These are phyloP conservation scores for Chytriomyces sp. DNA, from an alignment of 192 early-diverging fungal species.

Conservation along the genomic window DNA sequence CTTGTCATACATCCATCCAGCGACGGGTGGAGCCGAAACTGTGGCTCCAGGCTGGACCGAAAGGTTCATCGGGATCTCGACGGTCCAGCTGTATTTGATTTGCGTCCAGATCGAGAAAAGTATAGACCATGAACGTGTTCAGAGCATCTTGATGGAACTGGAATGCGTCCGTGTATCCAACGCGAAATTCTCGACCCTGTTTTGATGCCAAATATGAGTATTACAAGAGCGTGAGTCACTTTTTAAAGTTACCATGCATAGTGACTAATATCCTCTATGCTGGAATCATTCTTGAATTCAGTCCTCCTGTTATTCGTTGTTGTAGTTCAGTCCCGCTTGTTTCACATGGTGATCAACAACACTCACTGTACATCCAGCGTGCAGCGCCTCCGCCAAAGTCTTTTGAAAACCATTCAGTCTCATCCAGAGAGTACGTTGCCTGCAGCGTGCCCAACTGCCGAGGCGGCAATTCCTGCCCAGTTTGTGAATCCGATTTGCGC, in stretches of 20 bases:
- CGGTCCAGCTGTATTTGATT: conserved; percentile 20
- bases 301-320: no score
- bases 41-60: conserved; percentile 19
- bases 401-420: conserved; percentile 23
- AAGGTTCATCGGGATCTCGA: conserved; percentile 27
- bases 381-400: conserved; percentile 26
- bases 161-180: conserved; percentile 35
- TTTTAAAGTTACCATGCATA: conserved; percentile 21
- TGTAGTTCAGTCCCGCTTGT: no score
- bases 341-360: no score
- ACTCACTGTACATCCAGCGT: conserved; percentile 32
- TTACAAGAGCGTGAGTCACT: no score
- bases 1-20: conserved; percentile 20
- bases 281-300: background rate
- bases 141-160: conserved; percentile 36
- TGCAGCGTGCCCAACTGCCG: conserved; percentile 8
- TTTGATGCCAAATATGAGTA: conserved; percentile 19
- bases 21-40: conserved; percentile 5
- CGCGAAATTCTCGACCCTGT: conserved; percentile 16
- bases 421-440: conserved; percentile 18
- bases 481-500: background rate
- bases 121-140: conserved; percentile 35
- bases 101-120: conserved; percentile 13
- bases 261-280: no score
- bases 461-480: conserved; percentile 9